Evolutionary conservation across 2,329 filamentous ascomycete species (phyloP).

Genomic region (Meredithiella fracta): DNA sequence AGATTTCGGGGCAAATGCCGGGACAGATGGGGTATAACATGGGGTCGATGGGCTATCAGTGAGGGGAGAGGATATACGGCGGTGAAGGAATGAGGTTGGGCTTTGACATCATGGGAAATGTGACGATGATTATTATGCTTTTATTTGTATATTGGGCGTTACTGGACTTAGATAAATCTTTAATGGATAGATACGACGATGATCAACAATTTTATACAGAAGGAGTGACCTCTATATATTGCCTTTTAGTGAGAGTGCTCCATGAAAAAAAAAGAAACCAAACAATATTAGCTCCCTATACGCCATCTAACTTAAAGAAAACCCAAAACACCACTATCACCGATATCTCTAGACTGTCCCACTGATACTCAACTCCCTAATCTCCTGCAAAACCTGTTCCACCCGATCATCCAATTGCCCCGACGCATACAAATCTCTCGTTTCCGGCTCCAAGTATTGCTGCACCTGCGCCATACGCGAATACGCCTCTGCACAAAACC

Average conservation of each 20-base stretch:
- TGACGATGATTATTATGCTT: neutral
- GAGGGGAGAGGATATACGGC: neutral
- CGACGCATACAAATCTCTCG: slow-evolving; percentile 86
- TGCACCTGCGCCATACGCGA: slow-evolving; percentile 97
- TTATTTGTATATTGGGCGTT: neutral
- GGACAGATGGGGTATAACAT: neutral
- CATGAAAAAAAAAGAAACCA: neutral
- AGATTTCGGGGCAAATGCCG: neutral
- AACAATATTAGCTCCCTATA: neutral
- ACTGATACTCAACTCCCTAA: slow-evolving; percentile 86
- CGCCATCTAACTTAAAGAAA: slow-evolving; percentile 1
- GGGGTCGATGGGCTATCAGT: neutral
- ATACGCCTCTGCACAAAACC: slow-evolving; percentile 96
- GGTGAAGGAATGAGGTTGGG: no score
- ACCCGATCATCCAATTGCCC: slow-evolving; percentile 83
- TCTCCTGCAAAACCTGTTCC: slow-evolving; percentile 92
- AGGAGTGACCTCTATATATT: slow-evolving; percentile 3
- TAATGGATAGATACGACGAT: neutral
- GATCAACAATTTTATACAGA: neutral
- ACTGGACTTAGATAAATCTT: neutral
- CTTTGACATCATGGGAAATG: no score
- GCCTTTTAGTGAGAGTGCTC: no score
- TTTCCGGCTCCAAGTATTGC: slow-evolving; percentile 92
- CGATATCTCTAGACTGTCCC: slow-evolving; percentile 38
- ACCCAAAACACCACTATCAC: neutral